Evolutionary conservation across 2,329 filamentous ascomycete species (phyloP), one percentile per base, ranked within the genome.

Genomic region (Blumeriella jaapii): DNA sequence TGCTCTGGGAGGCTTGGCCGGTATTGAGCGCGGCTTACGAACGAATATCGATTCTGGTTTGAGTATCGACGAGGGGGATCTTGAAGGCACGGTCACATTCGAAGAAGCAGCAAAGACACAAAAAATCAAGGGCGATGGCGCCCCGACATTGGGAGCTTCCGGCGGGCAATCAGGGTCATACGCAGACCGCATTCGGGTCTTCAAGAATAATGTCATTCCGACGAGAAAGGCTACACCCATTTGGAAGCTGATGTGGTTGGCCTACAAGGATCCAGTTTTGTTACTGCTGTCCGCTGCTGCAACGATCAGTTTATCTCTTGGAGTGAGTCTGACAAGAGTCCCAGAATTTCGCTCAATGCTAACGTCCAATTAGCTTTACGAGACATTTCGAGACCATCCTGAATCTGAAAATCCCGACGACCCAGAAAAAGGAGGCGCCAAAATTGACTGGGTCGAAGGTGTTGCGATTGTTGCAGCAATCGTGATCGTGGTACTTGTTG

Each of bases 181-280:
- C 45, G 49, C 53, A 13, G 82, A 86, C 49, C 74, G 82, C 15
- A 79, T 70, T 50, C 72, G 78, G 23, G 63, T 86, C 6, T 87
- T 73, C 53, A 74, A 72, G 36, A 69, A 73, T 41, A 86, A 86
- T 46, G 61, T 63, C 17, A 60, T 82, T 11, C 78, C 78, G 0
- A 73, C 73, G 44, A 71, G 72, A 48, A 81, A 79, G 50, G 63
- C 75, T 12, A 85, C 83, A 53, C 75, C 65, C 24, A 74, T 86
- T 32, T 63, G 78, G 42, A 66, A 76, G 50, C 61, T 86, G 10
- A 75, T 76, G 42, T 86, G 82, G 82, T 78, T 83, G 50, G 79
- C 81, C 2, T 84, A 83, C 60, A 85, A 86, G 52, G 82, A 87
- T 58, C 86, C 85, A 50, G 74, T 87, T 10, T 61, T 85, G 34